These are phyloP conservation scores for Phytophthora palmivora DNA, from an alignment of 352 stramenopile species.

Conservation along the genomic window DNA sequence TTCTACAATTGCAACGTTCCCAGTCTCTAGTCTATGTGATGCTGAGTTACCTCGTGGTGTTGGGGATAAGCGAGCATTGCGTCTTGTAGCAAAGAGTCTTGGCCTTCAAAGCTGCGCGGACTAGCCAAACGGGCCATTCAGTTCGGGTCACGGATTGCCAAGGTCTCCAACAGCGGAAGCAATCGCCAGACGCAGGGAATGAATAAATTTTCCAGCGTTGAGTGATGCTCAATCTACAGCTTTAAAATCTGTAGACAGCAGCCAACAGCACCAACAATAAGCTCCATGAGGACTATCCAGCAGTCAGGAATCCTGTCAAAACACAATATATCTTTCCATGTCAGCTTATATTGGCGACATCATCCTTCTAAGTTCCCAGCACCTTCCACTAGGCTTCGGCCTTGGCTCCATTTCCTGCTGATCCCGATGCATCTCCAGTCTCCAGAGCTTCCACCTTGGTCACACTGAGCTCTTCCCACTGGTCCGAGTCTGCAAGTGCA, in stretches of 20 bases:
- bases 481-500: slow-evolving; percentile 73
- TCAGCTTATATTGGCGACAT: no score
- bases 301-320: no score
- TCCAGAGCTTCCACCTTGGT: slow-evolving; percentile 63
- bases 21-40: slow-evolving; percentile 81
- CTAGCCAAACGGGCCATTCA: slow-evolving; percentile 96
- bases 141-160: slow-evolving; percentile 93
- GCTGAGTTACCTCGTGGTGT: slow-evolving; percentile 74
- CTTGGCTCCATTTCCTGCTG: slow-evolving; percentile 21
- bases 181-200: slow-evolving; percentile 60
- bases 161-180: slow-evolving; percentile 81
- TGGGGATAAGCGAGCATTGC: slow-evolving; percentile 93
- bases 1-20: slow-evolving; percentile 68
- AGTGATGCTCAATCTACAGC: no score
- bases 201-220: slow-evolving; percentile 40
- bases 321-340: no score
- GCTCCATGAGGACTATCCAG: no score
- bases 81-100: slow-evolving; percentile 75
- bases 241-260: no score
- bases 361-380: no score
- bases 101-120: slow-evolving; percentile 63
- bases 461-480: slow-evolving; percentile 84
- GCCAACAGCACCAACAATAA: no score
- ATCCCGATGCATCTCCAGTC: slow-evolving; percentile 19
- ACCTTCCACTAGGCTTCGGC: slow-evolving; percentile 10